Evolutionary conservation across 352 stramenopile genomes (phyloP), one percentile per base, ranked within the genome.

Genomic region (Aphanomyces stellatus): DNA sequence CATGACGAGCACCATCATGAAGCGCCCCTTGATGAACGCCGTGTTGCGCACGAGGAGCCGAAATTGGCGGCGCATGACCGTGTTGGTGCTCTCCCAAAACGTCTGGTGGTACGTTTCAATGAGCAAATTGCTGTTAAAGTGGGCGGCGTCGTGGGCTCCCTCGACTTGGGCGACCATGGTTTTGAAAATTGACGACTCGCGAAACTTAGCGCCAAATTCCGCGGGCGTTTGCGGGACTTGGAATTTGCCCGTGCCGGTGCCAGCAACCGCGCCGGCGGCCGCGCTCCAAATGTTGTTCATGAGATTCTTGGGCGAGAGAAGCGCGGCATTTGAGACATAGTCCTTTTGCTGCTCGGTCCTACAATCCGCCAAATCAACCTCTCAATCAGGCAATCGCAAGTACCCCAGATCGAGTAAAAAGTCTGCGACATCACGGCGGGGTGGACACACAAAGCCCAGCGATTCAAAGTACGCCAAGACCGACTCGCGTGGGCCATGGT

Each of bases 341-440:
- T 11, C 37, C 13, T 19, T 46, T 35, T 83, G 76, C 48, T 82
- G 74, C 1, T 62, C 30, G n/a, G 78, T 85, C 4, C 61, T 68
- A 62, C 51, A 65, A 62, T 57, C 19, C 22, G 33, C 24, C 19
- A 65, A n/a, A n/a, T n/a, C n/a, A n/a, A n/a, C n/a, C n/a, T n/a
- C n/a, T n/a, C 62, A 65, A 34, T 17, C 22, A 25, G 27, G 6
- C 57, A n/a, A n/a, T 37, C 24, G 53, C 13, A 62, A 11, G 5
- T 51, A 62, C 43, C 74, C 75, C 3, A 87, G 53, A 46, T 83
- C 84, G 51, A 93, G 77, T 51, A 98, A 73, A 74, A 95, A 98
- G 72, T 98, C 94, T 30, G 90, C 92, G 17, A 91, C 70, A 69
- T 98, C 92, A 60, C 85, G 87, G 19, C 65, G 60, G 27, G 73